phyloP scores from a whole-genome alignment of 495 filamentous ascomycete species.

The Penicillium desertorum region DNA sequence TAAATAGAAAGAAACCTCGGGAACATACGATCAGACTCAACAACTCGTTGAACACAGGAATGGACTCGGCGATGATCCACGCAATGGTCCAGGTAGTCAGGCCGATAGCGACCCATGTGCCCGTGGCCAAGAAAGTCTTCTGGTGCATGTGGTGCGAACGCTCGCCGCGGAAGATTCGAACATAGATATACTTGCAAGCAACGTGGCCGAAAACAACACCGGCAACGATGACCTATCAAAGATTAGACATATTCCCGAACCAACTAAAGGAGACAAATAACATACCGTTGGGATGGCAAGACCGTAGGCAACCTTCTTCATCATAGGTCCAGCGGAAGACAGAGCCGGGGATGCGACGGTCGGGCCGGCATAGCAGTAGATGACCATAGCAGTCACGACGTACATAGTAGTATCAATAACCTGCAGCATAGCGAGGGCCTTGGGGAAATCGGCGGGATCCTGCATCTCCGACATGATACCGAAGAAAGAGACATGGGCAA shows the following conservation, averaged over 20 bases:
- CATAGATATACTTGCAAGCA: conserved; percentile 61
- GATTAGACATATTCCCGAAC: background rate
- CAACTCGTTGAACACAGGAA: conserved; percentile 68
- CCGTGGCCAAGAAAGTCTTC: conserved; percentile 43
- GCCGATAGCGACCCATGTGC: conserved; percentile 59
- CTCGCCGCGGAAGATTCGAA: conserved; percentile 55
- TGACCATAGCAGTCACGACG: conserved; percentile 61
- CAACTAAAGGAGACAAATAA: conserved; percentile 5
- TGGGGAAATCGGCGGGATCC: conserved; percentile 60
- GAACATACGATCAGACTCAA: conserved; percentile 40
- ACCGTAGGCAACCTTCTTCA: conserved; percentile 73
- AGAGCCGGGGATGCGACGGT: conserved; percentile 69
- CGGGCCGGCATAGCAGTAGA: conserved; percentile 68
- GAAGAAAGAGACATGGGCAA: conserved; percentile 70
- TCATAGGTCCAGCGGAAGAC: conserved; percentile 55
- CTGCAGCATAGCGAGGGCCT: conserved; percentile 62
- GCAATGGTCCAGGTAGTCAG: conserved; percentile 57
- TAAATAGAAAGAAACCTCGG: background rate
- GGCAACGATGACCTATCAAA: conserved; percentile 51
- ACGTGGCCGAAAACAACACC: conserved; percentile 68
- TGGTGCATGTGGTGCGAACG: conserved; percentile 55
- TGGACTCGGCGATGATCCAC: conserved; percentile 68
- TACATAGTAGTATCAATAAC: conserved; percentile 64
- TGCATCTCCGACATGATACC: conserved; percentile 74
- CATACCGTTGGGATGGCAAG: conserved; percentile 66